phyloP scores from a whole-genome alignment of 2,329 filamentous ascomycete genomes.

The Aspergillus fumigatus region DNA sequence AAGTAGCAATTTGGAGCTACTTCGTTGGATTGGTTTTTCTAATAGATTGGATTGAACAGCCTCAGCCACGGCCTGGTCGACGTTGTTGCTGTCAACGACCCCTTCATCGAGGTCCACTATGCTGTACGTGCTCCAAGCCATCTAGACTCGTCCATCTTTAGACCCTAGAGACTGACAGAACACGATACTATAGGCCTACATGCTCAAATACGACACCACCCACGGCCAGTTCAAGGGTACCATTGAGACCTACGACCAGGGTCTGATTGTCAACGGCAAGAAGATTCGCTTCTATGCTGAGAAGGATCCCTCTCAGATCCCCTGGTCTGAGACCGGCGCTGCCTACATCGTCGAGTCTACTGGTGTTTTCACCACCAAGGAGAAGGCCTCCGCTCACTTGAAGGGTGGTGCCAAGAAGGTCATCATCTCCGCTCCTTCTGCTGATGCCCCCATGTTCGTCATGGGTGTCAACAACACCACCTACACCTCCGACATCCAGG shows the following conservation, averaged over 20 bases:
- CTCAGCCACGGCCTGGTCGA: conserved; percentile 84
- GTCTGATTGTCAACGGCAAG: conserved; percentile 89
- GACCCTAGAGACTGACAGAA: conserved; percentile 3
- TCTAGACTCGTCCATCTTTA: not conserved
- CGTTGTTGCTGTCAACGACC: conserved; percentile 96
- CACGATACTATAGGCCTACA: conserved; percentile 70
- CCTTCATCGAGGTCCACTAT: conserved; percentile 97
- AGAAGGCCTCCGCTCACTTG: conserved; percentile 92
- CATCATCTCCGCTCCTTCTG: conserved; percentile 57
- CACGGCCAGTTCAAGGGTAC: conserved; percentile 96
- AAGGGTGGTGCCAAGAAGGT: conserved; percentile 98
- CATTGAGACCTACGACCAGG: conserved; percentile 66
- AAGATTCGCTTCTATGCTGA: conserved; percentile 90
- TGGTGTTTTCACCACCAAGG: conserved; percentile 97
- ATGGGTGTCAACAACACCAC: conserved; percentile 97
- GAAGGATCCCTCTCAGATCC: conserved; percentile 83
- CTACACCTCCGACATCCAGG: conserved; percentile 84
- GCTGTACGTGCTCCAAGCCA: conserved; percentile 64
- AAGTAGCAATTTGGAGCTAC: conserved; percentile 35
- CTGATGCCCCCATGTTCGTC: conserved; percentile 98
- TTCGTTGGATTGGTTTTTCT: not conserved
- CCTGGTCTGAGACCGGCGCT: conserved; percentile 82
- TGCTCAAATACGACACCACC: conserved; percentile 99
- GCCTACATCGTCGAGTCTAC: conserved; percentile 97
- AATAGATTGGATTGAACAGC: conserved; percentile 36